Evolutionary conservation across 495 filamentous ascomycete species (phyloP), one percentile per base, ranked within the genome.

Genomic region (Neurospora intermedia): DNA sequence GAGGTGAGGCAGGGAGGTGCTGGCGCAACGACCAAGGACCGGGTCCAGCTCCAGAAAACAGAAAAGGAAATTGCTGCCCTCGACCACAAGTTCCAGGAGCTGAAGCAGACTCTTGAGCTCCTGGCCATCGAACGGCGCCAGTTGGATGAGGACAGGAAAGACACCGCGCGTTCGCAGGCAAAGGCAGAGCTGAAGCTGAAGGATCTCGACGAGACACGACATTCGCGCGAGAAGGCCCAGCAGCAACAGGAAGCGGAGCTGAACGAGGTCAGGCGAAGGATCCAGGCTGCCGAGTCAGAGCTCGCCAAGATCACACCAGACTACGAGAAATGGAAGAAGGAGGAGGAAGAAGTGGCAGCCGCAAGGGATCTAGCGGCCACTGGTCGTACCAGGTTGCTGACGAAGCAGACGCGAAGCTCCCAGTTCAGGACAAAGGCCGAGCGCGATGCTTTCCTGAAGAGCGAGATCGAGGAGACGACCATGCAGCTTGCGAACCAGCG

Each of bases 391-490:
- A 90, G 94, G 38, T 85, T 99, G 18, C 94, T 97, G 76, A 93
- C 92, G 69, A 99, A 99, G 81, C 96, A 98, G 81, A 92, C 93
- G 46, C 90, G 94, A n/a, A 93, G 91, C 78, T 89, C 91, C 41
- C 91, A 92, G 72, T 98, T 97, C 83, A 91, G 88, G 78, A 95
- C 87, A 77, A 97, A 97, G 81, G 88, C 87, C 4, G 93, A 98
- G 77, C 90, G 96, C 3, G 96, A 99, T 78, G 88, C 88, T 46
- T 97, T 87, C 86, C 84, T 99, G 23, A 88, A 90, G 70, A 87
- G 88, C 62, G 91, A 97, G 79, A 91, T 98, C 75, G 86, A 92
- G 59, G 91, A 94, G n/a, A 90, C 92, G 70, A 91, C 93, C 74
- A 84, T 86, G 38, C 90, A 91, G 6, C 80, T 97, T 40, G 89